Percentiles rank a stretch among this genome's conserved stretches.
Evolutionary conservation across 768 basidiomycete genomes (phyloP).

Genomic region (Russula sp.): DNA sequence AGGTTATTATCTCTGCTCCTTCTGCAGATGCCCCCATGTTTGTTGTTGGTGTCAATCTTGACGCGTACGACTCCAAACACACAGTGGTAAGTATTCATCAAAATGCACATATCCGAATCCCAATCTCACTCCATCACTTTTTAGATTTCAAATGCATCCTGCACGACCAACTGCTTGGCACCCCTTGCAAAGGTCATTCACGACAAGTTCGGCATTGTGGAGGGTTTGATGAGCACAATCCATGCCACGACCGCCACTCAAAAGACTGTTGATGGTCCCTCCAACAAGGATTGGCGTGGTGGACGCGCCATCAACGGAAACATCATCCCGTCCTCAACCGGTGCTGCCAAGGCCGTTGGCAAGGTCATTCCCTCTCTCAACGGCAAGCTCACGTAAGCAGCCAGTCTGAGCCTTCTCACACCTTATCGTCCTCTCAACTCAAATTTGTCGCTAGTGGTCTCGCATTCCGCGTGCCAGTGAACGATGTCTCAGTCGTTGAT

Average conservation of each 20-base stretch:
- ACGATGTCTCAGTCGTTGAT: slow-evolving; percentile 97
- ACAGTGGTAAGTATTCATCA: slow-evolving; percentile 53
- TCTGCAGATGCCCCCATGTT: slow-evolving; percentile 97
- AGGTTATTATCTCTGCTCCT: slow-evolving; percentile 98
- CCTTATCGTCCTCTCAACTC: neutral
- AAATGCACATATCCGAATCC: neutral
- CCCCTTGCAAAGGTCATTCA: slow-evolving; percentile 96
- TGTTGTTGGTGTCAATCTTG: slow-evolving; percentile 93
- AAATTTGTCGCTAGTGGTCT: slow-evolving; percentile 53
- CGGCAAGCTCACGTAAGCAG: slow-evolving; percentile 89
- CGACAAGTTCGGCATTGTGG: slow-evolving; percentile 93
- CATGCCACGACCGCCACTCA: slow-evolving; percentile 95
- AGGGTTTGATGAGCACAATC: slow-evolving; percentile 98
- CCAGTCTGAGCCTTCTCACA: neutral
- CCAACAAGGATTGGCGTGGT: slow-evolving; percentile 95
- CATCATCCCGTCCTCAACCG: slow-evolving; percentile 98
- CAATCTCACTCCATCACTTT: neutral
- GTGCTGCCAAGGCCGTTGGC: slow-evolving; percentile 98
- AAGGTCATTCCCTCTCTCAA: slow-evolving; percentile 96
- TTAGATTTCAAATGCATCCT: slow-evolving; percentile 95
- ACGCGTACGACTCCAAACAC: slow-evolving; percentile 82
- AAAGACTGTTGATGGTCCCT: slow-evolving; percentile 92
- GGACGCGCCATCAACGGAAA: slow-evolving; percentile 94
- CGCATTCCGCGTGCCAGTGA: slow-evolving; percentile 94
- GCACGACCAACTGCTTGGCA: slow-evolving; percentile 99